These are phyloP conservation scores for Corymbia citriodora DNA, from an alignment of 441 rosid genomes.

Conservation along the genomic window DNA sequence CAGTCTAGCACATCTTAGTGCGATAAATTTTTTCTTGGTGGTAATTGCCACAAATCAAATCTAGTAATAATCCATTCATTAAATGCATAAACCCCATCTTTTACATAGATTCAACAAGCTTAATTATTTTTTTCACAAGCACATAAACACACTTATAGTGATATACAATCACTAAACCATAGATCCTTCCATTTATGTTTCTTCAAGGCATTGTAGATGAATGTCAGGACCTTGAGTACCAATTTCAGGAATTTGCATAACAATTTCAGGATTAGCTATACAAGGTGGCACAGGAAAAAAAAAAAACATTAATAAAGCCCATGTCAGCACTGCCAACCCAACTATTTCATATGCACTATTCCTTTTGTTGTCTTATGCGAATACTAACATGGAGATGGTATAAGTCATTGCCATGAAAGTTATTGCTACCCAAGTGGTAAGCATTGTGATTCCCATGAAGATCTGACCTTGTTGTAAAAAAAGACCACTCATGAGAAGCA, in stretches of 20 bases:
- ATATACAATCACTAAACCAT: neutral
- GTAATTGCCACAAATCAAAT: neutral
- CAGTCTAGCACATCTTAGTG: neutral
- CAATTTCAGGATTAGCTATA: neutral
- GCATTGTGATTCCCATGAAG: neutral
- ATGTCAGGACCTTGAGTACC: neutral
- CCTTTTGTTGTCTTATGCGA: neutral
- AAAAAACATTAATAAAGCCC: neutral
- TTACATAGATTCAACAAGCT: neutral
- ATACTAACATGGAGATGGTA: neutral
- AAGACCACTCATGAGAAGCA: neutral
- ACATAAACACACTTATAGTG: neutral
- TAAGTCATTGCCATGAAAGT: neutral
- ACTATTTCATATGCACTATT: neutral
- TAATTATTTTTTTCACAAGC: neutral
- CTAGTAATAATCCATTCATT: neutral
- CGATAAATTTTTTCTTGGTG: neutral
- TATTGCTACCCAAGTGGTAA: neutral
- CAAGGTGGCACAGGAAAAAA: neutral
- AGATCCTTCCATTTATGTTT: neutral
- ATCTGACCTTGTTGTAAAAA: fast-evolving
- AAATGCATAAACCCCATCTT: neutral
- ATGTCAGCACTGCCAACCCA: fast-evolving
- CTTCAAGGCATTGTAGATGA: neutral
- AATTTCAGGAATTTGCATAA: neutral